These are phyloP conservation scores for Fusarium albidum DNA, from an alignment of 2,329 filamentous ascomycete species.

Conservation along the genomic window DNA sequence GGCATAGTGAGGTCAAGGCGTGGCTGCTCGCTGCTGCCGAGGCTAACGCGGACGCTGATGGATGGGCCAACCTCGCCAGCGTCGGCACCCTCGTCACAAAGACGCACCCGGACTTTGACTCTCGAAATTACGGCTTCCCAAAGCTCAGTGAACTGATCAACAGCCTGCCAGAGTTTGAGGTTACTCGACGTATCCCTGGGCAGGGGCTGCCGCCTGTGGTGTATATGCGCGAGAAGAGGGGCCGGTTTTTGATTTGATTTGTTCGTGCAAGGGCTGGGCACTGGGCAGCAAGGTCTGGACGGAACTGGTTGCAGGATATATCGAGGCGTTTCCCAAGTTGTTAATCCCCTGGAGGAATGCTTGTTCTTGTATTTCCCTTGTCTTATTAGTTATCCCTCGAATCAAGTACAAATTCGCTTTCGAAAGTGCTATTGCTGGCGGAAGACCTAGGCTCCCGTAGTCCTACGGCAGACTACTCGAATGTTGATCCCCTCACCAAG, in stretches of 20 bases:
- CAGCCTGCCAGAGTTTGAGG: slow-evolving; percentile 1
- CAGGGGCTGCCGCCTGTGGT: slow-evolving; percentile 5
- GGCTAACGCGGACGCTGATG: slow-evolving; percentile 34
- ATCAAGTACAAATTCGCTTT: too few relatives aligned
- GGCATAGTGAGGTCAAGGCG: not conserved
- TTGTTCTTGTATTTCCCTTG: too few relatives aligned
- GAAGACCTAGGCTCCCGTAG: slow-evolving; percentile 25
- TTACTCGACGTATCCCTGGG: not conserved
- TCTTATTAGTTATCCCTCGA: too few relatives aligned
- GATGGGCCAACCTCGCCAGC: slow-evolving; percentile 40
- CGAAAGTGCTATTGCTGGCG: too few relatives aligned
- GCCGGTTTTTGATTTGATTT: too few relatives aligned
- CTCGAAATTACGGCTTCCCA: slow-evolving; percentile 38
- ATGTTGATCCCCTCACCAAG: slow-evolving; percentile 28
- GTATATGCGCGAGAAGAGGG: not conserved
- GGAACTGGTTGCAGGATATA: too few relatives aligned
- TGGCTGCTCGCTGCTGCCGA: slow-evolving; percentile 32
- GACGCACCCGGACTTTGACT: slow-evolving; percentile 43
- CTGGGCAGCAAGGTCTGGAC: too few relatives aligned
- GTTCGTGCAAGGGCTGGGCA: too few relatives aligned
- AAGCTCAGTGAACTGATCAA: slow-evolving; percentile 34
- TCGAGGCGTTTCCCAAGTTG: too few relatives aligned
- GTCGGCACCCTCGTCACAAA: slow-evolving; percentile 40
- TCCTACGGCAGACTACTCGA: slow-evolving; percentile 40
- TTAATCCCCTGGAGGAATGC: too few relatives aligned